phyloP scores from a whole-genome alignment of 495 filamentous ascomycete genomes.

The Annulohypoxylon maeteangense region DNA sequence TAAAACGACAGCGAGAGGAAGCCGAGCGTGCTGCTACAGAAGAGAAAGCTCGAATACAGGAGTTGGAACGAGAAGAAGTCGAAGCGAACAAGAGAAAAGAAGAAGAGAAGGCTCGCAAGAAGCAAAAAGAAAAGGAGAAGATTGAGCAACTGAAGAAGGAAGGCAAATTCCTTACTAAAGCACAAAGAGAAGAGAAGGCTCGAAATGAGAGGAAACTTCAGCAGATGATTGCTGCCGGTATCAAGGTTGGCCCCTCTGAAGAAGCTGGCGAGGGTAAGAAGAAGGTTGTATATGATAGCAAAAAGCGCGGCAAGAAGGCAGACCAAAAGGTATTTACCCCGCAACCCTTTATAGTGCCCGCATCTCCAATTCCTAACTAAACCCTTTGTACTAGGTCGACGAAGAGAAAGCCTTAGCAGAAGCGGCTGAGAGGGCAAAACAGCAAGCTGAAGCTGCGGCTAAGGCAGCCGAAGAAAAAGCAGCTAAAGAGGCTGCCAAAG shows the following conservation, averaged over 20 bases:
- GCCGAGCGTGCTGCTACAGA: conserved; percentile 73
- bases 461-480: conserved; percentile 69
- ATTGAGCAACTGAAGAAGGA: conserved; percentile 95
- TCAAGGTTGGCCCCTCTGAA: conserved; percentile 80
- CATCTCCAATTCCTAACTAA: background rate
- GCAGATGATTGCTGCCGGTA: conserved; percentile 92
- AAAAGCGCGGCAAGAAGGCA: conserved; percentile 77
- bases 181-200: conserved; percentile 87
- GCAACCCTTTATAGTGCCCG: background rate
- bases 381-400: conserved; percentile 61
- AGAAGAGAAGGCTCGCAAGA: conserved; percentile 83
- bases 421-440: conserved; percentile 72
- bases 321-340: conserved; percentile 73
- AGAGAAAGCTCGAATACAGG: conserved; percentile 77
- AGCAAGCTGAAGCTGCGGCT: conserved; percentile 71
- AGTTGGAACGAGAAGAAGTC: conserved; percentile 69
- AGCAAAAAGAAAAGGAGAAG: conserved; percentile 95
- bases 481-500: conserved; percentile 62
- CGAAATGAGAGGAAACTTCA: conserved; percentile 86
- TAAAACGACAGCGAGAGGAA: conserved; percentile 80
- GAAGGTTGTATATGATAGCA: conserved; percentile 75
- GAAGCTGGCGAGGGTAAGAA: conserved; percentile 75
- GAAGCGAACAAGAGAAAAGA: conserved; percentile 62
- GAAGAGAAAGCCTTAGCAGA: conserved; percentile 75
- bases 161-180: conserved; percentile 94